Conservation (phyloP, 441 rosid genomes). For the California macrophylla region DNA sequence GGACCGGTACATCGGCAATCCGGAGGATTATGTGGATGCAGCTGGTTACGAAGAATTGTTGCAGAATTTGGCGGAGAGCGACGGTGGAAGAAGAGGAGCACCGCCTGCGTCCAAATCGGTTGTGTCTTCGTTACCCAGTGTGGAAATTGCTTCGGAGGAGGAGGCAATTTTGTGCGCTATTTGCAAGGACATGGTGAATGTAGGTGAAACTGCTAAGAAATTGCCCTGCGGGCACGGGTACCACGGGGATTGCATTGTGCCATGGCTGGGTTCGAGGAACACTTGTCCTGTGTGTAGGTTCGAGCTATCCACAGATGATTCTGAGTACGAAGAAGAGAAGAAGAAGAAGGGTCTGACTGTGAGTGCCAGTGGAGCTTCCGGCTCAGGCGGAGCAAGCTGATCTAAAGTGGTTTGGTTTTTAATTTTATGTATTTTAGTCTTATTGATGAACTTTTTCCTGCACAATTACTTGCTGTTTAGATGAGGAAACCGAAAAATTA, state of each 20-base stretch:
- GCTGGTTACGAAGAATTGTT: constrained; percentile 60
- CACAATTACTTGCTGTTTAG: constrained; percentile 18
- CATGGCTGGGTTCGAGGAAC: constrained; percentile 65
- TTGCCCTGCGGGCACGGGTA: constrained; percentile 65
- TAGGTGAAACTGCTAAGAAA: constrained; percentile 46
- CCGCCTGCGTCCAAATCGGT: constrained; percentile 53
- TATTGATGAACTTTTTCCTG: constrained; percentile 17
- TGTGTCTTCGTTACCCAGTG: constrained; percentile 29
- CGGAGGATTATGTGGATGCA: constrained; percentile 55
- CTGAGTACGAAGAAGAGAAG: constrained; percentile 58
- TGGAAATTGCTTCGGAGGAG: constrained; percentile 26
- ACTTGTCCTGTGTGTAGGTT: constrained; percentile 71
- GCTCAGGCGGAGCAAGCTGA: constrained; percentile 28
- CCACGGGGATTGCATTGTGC: constrained; percentile 58
- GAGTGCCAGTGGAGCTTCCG: constrained; percentile 25
- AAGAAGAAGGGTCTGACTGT: constrained; percentile 23
- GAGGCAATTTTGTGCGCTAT: constrained; percentile 44
- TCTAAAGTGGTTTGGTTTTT: constrained; percentile 5
- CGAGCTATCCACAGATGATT: constrained; percentile 61
- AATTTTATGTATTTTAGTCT: not conserved
- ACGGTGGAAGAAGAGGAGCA: constrained; percentile 56
- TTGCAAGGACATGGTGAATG: constrained; percentile 49
- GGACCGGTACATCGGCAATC: constrained; percentile 45
- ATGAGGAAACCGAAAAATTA: constrained; percentile 10
- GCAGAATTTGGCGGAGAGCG: constrained; percentile 57